A percentile compares a stretch with the other conserved stretches of the same genome.
phyloP scores from a whole-genome alignment of 1,284 basidiomycete genomes.

The Trichosporon asahii region DNA sequence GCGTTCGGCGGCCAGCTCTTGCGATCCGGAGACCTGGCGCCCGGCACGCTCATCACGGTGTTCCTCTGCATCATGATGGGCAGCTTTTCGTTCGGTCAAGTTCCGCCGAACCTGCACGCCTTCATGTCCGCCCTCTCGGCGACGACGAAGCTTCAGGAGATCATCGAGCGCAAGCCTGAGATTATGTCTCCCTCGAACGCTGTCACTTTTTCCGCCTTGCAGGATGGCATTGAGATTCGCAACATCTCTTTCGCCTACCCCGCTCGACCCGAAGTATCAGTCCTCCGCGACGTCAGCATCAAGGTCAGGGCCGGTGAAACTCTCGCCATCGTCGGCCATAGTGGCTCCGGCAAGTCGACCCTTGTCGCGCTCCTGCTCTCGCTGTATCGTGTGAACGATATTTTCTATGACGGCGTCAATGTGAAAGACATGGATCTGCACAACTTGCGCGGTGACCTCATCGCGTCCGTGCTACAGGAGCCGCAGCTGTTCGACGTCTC shows the following conservation, averaged over 20 bases:
- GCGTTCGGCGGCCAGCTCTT: neutral
- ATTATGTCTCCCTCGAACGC: neutral
- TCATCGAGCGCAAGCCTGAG: neutral
- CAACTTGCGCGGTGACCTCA: constrained; percentile 61
- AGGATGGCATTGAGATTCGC: neutral
- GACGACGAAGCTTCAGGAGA: neutral
- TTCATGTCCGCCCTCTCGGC: neutral
- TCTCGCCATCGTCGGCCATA: constrained; percentile 37
- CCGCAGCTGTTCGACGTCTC: constrained; percentile 66
- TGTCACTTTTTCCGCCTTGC: neutral
- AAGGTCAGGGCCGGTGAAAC: neutral
- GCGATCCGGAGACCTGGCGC: neutral
- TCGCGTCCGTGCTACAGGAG: constrained; percentile 81
- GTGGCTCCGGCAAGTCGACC: constrained; percentile 87
- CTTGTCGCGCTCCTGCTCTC: constrained; percentile 71
- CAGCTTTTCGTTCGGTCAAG: neutral
- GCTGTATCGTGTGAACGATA: constrained; percentile 50
- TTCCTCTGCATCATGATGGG: neutral
- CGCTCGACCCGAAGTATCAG: neutral
- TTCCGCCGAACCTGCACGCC: neutral
- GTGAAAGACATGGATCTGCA: neutral
- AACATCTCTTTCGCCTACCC: neutral
- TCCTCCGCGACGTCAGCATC: neutral
- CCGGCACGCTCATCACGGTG: neutral
- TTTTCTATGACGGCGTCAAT: constrained; percentile 88